Evolutionary conservation across 495 filamentous ascomycete species (phyloP).

Genomic region (Annulohypoxylon bovei): DNA sequence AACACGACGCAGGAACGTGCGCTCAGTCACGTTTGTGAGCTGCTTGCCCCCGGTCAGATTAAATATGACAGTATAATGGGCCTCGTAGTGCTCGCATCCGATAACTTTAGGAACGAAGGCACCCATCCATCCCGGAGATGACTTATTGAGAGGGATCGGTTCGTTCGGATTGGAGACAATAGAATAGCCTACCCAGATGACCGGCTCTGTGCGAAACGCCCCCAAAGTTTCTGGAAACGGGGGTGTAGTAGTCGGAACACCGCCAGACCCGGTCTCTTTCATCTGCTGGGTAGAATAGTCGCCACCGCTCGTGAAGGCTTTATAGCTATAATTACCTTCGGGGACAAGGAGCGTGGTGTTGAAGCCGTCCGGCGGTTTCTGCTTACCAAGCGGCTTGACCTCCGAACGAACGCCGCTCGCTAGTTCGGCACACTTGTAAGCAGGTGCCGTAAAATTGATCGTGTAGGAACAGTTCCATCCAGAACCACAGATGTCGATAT

Average conservation of each 20-base stretch:
- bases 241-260: constrained; percentile 42
- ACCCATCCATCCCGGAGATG: constrained; percentile 40
- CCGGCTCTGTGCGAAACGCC: constrained; percentile 52
- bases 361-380: constrained; percentile 36
- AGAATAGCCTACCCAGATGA: constrained; percentile 51
- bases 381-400: constrained; percentile 41
- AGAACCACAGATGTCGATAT: constrained; percentile 48
- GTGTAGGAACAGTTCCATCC: constrained; percentile 52
- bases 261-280: constrained; percentile 42
- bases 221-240: constrained; percentile 50
- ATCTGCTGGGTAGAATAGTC: constrained; percentile 51
- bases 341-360: constrained; percentile 47
- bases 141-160: constrained; percentile 30
- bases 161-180: constrained; percentile 35
- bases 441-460: constrained; percentile 48
- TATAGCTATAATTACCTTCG: constrained; percentile 48
- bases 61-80: constrained; percentile 48
- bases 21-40: constrained; percentile 41
- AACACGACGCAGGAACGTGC: constrained; percentile 43
- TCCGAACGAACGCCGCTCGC: constrained; percentile 47
- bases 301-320: constrained; percentile 48
- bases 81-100: constrained; percentile 53
- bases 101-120: constrained; percentile 51
- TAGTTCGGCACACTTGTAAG: constrained; percentile 50
- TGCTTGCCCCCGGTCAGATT: constrained; percentile 47